A percentile compares a stretch with the other conserved stretches of the same genome.
Evolutionary conservation across 2,329 filamentous ascomycete genomes (phyloP).

Genomic region (Ceratocystis albifundus): DNA sequence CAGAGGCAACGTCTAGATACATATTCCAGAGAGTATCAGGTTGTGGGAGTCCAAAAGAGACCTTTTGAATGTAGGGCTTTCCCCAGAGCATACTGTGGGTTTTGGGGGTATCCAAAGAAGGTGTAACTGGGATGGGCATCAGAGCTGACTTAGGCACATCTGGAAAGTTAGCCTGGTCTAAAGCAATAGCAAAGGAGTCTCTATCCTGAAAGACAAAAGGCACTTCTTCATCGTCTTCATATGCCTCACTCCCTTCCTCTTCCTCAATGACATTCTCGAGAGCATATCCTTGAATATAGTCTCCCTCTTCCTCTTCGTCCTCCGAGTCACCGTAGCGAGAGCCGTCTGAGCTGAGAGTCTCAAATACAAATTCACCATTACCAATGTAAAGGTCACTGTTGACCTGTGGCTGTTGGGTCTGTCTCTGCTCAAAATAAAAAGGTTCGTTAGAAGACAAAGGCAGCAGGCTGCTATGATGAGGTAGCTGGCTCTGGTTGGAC

Average conservation of each 20-base stretch:
- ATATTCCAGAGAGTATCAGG: constrained; percentile 17
- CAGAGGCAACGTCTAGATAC: constrained; percentile 14
- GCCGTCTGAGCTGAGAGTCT: constrained; percentile 25
- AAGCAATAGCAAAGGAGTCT: constrained; percentile 18
- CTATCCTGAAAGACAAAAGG: constrained; percentile 21
- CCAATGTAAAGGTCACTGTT: neutral
- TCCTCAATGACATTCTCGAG: constrained; percentile 23
- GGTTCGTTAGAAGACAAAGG: constrained; percentile 29
- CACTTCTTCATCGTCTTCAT: constrained; percentile 17
- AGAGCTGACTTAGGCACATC: constrained; percentile 13
- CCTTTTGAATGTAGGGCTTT: neutral
- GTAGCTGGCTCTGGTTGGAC: constrained; percentile 40
- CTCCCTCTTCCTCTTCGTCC: constrained; percentile 22
- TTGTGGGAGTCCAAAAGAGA: constrained; percentile 17
- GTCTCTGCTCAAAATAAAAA: constrained; percentile 4
- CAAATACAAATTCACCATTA: neutral
- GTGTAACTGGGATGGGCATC: neutral
- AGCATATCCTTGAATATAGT: neutral
- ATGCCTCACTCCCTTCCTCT: neutral
- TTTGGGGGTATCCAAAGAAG: neutral
- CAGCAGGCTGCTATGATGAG: constrained; percentile 37
- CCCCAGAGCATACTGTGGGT: constrained; percentile 15
- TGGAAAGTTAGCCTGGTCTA: constrained; percentile 12
- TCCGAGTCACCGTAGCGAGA: constrained; percentile 26
- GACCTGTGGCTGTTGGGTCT: neutral